These are phyloP conservation scores for Drosera spatulata DNA, from an alignment of 179 eudicot genomes.

Conservation along the genomic window DNA sequence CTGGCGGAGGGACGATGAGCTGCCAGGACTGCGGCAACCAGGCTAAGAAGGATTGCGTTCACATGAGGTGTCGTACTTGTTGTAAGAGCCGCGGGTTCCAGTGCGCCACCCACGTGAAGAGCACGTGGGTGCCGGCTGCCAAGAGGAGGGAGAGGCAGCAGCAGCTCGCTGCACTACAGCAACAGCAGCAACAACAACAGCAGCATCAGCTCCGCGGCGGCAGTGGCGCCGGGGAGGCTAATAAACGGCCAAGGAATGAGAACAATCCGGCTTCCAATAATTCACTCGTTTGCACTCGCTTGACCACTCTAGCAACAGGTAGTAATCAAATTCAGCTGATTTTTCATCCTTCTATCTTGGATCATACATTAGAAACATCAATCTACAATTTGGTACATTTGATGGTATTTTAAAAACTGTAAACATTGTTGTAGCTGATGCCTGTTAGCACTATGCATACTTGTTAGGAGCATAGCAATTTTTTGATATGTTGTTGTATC, in stretches of 20 bases:
- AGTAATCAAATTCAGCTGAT: not conserved
- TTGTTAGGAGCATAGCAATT: too few species aligned
- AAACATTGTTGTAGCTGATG: too few species aligned
- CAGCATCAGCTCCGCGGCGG: conserved; percentile 6
- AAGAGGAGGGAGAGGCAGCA: conserved; percentile 60
- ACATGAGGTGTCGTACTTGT: too few species aligned
- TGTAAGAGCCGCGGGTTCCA: too few species aligned
- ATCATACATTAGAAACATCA: too few species aligned
- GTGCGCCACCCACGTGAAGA: too few species aligned
- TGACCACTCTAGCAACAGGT: conserved; percentile 23
- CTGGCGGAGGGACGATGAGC: conserved; percentile 24
- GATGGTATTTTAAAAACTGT: too few species aligned
- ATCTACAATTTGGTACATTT: too few species aligned
- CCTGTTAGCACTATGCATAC: too few species aligned
- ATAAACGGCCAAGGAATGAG: not conserved
- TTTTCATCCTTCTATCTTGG: too few species aligned
- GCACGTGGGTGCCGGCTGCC: conserved; percentile 3
- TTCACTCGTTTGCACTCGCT: conserved; percentile 22
- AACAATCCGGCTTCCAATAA: conserved; percentile 12
- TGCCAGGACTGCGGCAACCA: conserved; percentile 27
- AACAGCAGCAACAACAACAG: conserved; percentile 4
- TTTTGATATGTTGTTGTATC: too few species aligned
- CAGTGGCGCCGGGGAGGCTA: not conserved
- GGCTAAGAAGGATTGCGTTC: too few species aligned
- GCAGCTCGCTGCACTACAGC: conserved; percentile 14